Evolutionary conservation across 306 rosid genomes (phyloP), one percentile per base, ranked within the genome.

Genomic region (Trifolium fragiferum): DNA sequence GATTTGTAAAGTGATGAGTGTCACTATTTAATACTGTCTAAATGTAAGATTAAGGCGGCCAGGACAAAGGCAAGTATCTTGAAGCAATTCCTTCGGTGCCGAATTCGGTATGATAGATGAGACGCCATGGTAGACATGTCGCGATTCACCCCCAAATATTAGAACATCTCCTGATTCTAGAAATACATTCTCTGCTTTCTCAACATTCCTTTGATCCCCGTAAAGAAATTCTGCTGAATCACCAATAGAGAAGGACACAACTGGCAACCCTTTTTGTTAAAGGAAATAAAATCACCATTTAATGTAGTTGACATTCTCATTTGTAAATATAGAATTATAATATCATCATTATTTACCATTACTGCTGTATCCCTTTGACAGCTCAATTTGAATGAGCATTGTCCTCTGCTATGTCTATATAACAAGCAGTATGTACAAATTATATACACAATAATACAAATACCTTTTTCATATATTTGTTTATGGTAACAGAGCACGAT

Each of bases 11-110:
- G 2, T 43, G 49, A 43, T 0, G 4, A 3, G n/a, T 46, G 16
- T 13, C 51, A 4, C n/a, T 46, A 5, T 14, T 46, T 61, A 88
- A 50, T 51, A 81, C 65, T 87, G 69, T 83, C 96, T 81, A 83
- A 90, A 87, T 46, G 96, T 90, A 27, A 92, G 89, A 74, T 92
- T 92, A 1, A 89, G 86, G 61, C 88, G 88, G 21, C 96, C 96
- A 1, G 88, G 90, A 46, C 70, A 60, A 76, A 90, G 80, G 8
- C 65, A 1, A 2, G 89, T 65, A 63, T 79, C 85, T 47, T 65
- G 32, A 14, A 85, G 61, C 80, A 88, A 76, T 18, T 53, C 23
- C 9, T 64, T 2, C 4, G 94, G 98, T 2, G 94, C 92, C 7
- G 90, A 87, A 44, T 87, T 71, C 53, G 86, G 84, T 38, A 86